Base-by-base conservation (phyloP, 2,329 filamentous ascomycete species). In the Aspergillus pseudoviridinutans region DNA sequence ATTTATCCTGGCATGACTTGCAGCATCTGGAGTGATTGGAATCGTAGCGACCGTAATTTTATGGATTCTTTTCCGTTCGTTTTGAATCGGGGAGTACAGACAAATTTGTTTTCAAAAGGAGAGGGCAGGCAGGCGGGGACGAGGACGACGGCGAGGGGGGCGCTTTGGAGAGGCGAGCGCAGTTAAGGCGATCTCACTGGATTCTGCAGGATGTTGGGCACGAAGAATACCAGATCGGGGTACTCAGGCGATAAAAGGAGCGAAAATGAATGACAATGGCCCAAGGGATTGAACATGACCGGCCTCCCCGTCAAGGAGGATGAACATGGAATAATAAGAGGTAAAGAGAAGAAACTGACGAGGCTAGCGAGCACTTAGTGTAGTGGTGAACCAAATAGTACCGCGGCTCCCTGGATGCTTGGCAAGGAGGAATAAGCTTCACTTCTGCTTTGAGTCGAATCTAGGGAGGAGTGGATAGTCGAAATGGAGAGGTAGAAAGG, bases 1-100 rank as follows among this genome's bases (percentile, higher is more conserved):
- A 38, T 38, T n/a, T 69, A 71, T 72, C 64, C 68, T 66, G 62
- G 66, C 71, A 74, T 73, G 69, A 61, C 71, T 72, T 68, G 62
- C 54, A 58, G 50, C 44, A 47, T 47, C 55, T 57, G 49, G 55
- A 50, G 27, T 47, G 44, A 49, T 35, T 49, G 24, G 46, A 56
- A 38, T 57, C 42, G 49, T 44, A 52, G 41, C 49, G 44, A 35
- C 47, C 6, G 50, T 44, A 25, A 38, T 27, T 41, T 17, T 47
- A 12, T 24, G 20, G 5, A 14, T 27, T 35, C 28, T 44, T 50
- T 17, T 32, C 29, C n/a, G 25, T 53, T 29, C 22, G 10, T 38
- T 38, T 38, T 38, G 14, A 7, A 17, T 7, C 32, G 14, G 32
- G 14, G 4, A 17, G 32, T 17, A 38, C 14, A 38, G 32, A 17